Evolutionary conservation across 345 rosid genomes (phyloP).

Genomic region (Brassica incana): DNA sequence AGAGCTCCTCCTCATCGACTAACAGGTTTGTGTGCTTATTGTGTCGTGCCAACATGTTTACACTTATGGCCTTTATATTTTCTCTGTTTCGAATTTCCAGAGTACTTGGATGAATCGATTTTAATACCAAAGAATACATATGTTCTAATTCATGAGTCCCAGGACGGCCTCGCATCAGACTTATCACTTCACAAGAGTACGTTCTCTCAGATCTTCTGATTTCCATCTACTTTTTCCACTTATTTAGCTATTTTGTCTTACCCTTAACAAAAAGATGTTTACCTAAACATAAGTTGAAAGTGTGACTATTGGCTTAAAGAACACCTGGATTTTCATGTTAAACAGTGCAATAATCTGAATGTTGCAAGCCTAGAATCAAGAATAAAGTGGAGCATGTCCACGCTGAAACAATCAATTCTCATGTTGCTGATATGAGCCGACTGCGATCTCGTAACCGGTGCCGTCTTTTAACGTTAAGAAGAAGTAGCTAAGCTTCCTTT

Average conservation of each 20-base stretch:
- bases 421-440: conserved; percentile 20
- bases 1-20: neutral
- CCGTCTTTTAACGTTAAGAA: no score
- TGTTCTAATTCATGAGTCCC: conserved; percentile 95
- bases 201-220: conserved; percentile 57
- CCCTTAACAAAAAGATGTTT: neutral
- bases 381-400: conserved; percentile 50
- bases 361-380: conserved; percentile 68
- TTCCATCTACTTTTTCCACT: conserved; percentile 20
- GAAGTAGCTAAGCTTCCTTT: neutral
- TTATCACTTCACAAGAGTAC: conserved; percentile 85
- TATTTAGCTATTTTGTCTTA: conserved; percentile 23
- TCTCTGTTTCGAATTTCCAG: conserved; percentile 63
- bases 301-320: neutral
- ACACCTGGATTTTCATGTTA: neutral
- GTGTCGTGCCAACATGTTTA: neutral
- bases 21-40: no score
- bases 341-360: conserved; percentile 20
- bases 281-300: neutral
- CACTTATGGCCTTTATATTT: neutral
- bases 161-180: conserved; percentile 89
- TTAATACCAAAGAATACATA: conserved; percentile 96
- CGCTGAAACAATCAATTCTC: conserved; percentile 49
- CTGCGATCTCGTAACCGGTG: no score
- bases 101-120: conserved; percentile 90